These are phyloP conservation scores for Apiospora koreana DNA, from an alignment of 2,329 filamentous ascomycete genomes.

Conservation along the genomic window DNA sequence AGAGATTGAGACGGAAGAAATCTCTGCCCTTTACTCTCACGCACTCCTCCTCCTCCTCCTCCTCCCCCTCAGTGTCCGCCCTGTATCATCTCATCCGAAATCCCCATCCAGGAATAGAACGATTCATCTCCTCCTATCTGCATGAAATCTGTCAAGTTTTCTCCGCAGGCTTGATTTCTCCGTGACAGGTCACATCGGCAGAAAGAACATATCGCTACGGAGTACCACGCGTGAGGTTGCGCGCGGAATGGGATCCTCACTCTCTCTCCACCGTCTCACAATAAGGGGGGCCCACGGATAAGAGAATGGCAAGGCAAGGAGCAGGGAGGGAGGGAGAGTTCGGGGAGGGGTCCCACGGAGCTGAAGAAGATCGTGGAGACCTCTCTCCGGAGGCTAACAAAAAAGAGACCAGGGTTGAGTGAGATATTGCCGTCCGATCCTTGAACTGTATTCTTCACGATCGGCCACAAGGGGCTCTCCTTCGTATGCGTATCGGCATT, in stretches of 20 bases:
- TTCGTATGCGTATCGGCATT: too few species aligned
- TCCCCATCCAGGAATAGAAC: not conserved
- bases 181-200: not conserved
- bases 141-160: not conserved
- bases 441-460: too few species aligned
- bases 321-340: not conserved
- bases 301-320: not conserved
- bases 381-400: not conserved
- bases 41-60: not conserved
- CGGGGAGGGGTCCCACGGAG: not conserved
- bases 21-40: not conserved
- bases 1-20: not conserved
- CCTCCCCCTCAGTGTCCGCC: not conserved
- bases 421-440: too few species aligned
- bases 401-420: not conserved
- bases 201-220: too few species aligned
- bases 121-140: not conserved
- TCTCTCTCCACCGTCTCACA: not conserved
- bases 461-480: too few species aligned
- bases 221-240: not conserved
- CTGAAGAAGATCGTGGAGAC: not conserved
- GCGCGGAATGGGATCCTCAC: not conserved
- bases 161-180: not conserved
- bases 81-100: too few species aligned
- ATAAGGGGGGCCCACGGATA: not conserved